Conservation (phyloP, 2,329 filamentous ascomycete genomes). For the Teratosphaeria pseudoeucalypti region DNA sequence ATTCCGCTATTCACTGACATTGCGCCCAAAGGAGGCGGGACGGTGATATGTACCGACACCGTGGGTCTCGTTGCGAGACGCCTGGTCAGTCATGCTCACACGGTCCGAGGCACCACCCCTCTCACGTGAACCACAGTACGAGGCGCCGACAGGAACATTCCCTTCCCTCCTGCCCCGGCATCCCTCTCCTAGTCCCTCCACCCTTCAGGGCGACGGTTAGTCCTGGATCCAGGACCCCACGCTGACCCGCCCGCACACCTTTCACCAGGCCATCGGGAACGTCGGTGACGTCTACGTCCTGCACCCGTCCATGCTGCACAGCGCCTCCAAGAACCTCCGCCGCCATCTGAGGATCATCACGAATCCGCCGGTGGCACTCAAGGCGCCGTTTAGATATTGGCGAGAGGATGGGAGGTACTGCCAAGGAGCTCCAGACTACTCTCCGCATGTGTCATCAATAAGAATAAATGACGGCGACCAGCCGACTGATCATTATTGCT, state of each 20-base stretch:
- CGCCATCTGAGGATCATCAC: slow-evolving; percentile 43
- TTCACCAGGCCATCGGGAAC: slow-evolving; percentile 45
- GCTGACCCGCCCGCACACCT: slow-evolving; percentile 27
- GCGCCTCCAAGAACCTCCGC: slow-evolving; percentile 40
- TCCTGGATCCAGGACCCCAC: slow-evolving; percentile 35
- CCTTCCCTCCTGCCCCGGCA: slow-evolving; percentile 52
- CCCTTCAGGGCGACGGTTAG: slow-evolving; percentile 9
- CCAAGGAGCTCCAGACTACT: too few relatives aligned
- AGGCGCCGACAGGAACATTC: slow-evolving; percentile 54
- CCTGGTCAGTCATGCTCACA: slow-evolving; percentile 14
- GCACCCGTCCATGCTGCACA: slow-evolving; percentile 53
- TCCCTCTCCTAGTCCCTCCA: slow-evolving; percentile 26
- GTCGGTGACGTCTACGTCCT: slow-evolving; percentile 49
- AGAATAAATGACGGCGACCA: too few relatives aligned
- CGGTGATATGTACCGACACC: slow-evolving; percentile 40
- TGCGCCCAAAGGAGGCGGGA: slow-evolving; percentile 50
- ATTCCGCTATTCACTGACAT: slow-evolving; percentile 60
- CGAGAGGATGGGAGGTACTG: slow-evolving; percentile 19
- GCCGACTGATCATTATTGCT: too few relatives aligned
- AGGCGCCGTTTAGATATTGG: slow-evolving; percentile 41
- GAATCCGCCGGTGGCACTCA: slow-evolving; percentile 44
- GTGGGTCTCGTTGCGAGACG: slow-evolving; percentile 48
- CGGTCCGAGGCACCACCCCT: not conserved
- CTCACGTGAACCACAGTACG: slow-evolving; percentile 23
- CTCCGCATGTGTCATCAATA: too few relatives aligned